A percentile compares a stretch with the other conserved stretches of the same genome.
Evolutionary conservation across 495 filamentous ascomycete genomes (phyloP).

Genomic region (Hamigera avellanea): DNA sequence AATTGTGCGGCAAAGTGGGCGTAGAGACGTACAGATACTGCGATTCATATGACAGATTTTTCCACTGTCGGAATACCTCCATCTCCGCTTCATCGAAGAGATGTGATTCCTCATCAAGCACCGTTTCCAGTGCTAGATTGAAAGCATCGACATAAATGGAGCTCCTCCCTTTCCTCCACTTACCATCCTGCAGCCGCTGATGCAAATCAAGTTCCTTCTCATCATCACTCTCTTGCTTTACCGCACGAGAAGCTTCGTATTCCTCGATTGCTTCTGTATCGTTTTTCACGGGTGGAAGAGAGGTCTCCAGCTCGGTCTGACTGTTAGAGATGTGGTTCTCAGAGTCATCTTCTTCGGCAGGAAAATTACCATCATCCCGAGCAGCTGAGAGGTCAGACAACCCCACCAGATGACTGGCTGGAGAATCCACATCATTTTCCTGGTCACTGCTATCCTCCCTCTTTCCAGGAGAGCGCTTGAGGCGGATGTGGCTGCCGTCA

Average conservation of each 20-base stretch:
- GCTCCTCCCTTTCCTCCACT: slow-evolving; percentile 53
- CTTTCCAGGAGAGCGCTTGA: background rate
- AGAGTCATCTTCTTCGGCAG: slow-evolving; percentile 22
- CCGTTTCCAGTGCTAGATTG: slow-evolving; percentile 83
- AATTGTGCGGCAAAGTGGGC: background rate
- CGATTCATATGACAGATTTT: slow-evolving; percentile 63
- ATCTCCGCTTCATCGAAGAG: slow-evolving; percentile 76
- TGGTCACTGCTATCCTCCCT: background rate
- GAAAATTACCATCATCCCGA: slow-evolving; percentile 13
- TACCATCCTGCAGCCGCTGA: slow-evolving; percentile 39
- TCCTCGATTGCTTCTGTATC: slow-evolving; percentile 65
- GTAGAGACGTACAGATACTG: slow-evolving; percentile 67
- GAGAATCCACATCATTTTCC: slow-evolving; percentile 1
- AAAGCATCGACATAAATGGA: slow-evolving; percentile 98
- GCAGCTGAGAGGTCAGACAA: slow-evolving; percentile 2
- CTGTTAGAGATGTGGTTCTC: slow-evolving; percentile 24
- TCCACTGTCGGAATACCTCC: slow-evolving; percentile 68
- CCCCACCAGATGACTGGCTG: slow-evolving; percentile 7
- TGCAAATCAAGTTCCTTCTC: slow-evolving; percentile 21
- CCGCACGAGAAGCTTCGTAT: slow-evolving; percentile 54
- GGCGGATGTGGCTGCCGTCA: background rate
- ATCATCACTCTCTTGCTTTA: slow-evolving; percentile 17
- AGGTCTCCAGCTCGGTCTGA: slow-evolving; percentile 65
- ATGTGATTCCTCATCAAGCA: slow-evolving; percentile 79
- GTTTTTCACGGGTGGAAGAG: slow-evolving; percentile 54